Conservation (phyloP, 192 early-diverging fungal species). For the Funneliformis geosporum region DNA sequence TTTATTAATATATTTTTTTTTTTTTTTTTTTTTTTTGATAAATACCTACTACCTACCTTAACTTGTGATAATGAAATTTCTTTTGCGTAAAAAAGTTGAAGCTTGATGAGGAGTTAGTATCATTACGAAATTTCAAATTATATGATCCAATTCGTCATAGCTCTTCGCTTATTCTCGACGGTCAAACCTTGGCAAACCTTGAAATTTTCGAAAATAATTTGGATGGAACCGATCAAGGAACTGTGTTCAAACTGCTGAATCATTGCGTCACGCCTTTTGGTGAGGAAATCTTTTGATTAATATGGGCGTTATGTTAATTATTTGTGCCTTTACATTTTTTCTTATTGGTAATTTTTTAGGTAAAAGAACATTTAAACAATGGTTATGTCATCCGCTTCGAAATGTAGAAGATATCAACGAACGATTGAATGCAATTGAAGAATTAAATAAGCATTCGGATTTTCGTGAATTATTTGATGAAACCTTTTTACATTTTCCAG, state of each 20-base stretch:
- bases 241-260: conserved; percentile 83
- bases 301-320: background rate
- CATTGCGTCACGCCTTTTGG: conserved; percentile 90
- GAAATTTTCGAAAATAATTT: conserved; percentile 86
- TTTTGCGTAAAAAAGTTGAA: conserved; percentile 58
- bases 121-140: conserved; percentile 75
- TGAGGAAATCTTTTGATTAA: background rate
- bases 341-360: background rate
- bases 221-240: conserved; percentile 75
- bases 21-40: too few relatives aligned
- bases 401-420: conserved; percentile 70
- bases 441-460: conserved; percentile 59
- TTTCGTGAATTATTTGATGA: conserved; percentile 50
- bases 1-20: background rate
- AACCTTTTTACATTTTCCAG: conserved; percentile 63
- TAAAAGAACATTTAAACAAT: conserved; percentile 72
- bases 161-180: conserved; percentile 84
- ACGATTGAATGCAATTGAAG: conserved; percentile 88
- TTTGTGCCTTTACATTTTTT: background rate
- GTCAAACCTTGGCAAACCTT: conserved; percentile 89
- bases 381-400: conserved; percentile 89
- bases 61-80: too few relatives aligned
- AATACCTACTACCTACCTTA: too few relatives aligned
- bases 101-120: conserved; percentile 82
- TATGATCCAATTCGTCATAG: conserved; percentile 84